phyloP scores from a whole-genome alignment of 495 filamentous ascomycete genomes.

The Neurospora sp. region DNA sequence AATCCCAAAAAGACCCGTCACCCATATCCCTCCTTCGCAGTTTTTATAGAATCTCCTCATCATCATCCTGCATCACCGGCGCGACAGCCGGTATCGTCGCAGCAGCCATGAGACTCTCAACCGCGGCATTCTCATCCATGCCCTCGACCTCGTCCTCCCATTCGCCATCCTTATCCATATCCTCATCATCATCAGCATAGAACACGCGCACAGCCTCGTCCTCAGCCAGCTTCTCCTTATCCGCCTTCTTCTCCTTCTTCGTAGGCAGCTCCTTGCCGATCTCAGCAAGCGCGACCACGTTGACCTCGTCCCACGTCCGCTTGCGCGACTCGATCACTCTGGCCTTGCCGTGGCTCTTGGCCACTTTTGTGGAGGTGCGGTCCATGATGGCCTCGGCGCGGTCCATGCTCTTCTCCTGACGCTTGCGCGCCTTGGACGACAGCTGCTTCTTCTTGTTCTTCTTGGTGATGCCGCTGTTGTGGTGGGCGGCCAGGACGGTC shows the following conservation, averaged over 20 bases:
- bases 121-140: not conserved
- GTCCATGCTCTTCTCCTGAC: slow-evolving; percentile 64
- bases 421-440: slow-evolving; percentile 52
- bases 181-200: slow-evolving; percentile 15
- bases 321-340: slow-evolving; percentile 47
- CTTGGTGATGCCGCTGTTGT: slow-evolving; percentile 54
- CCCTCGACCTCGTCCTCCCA: slow-evolving; percentile 1
- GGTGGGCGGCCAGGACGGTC: slow-evolving; percentile 51
- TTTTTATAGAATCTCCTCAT: slow-evolving; percentile 15
- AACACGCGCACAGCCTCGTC: slow-evolving; percentile 15
- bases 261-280: slow-evolving; percentile 1
- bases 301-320: slow-evolving; percentile 51
- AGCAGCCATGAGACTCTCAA: not conserved
- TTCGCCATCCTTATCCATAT: slow-evolving; percentile 13
- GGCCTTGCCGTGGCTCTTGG: slow-evolving; percentile 50
- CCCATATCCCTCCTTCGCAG: not conserved
- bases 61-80: not conserved
- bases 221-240: slow-evolving; percentile 3
- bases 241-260: slow-evolving; percentile 8
- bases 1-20: not conserved
- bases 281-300: slow-evolving; percentile 24
- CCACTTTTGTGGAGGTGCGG: slow-evolving; percentile 57
- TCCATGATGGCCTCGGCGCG: slow-evolving; percentile 61
- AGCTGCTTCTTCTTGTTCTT: slow-evolving; percentile 46
- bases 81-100: not conserved